phyloP scores from a whole-genome alignment of 495 filamentous ascomycete genomes.

The Xylaria telfairii region DNA sequence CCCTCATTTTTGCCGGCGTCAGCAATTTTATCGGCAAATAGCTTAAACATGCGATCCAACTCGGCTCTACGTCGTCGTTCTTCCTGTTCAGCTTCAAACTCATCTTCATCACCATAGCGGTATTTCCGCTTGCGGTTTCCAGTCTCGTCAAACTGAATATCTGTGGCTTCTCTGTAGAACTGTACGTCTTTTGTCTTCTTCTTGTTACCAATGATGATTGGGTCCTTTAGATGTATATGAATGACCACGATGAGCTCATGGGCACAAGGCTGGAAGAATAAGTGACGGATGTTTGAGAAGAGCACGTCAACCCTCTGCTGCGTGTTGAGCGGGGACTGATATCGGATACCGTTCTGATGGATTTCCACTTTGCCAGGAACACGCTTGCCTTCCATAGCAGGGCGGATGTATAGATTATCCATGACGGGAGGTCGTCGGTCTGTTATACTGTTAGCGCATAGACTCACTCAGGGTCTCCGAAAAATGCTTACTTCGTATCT shows the following conservation, averaged over 20 bases:
- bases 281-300: slow-evolving; percentile 97
- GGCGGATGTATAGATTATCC: slow-evolving; percentile 91
- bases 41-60: slow-evolving; percentile 93
- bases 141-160: slow-evolving; percentile 99
- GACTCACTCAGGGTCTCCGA: not conserved
- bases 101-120: slow-evolving; percentile 98
- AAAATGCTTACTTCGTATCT: slow-evolving; percentile 75
- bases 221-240: slow-evolving; percentile 95
- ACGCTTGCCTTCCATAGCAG: slow-evolving; percentile 93
- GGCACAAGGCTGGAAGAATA: slow-evolving; percentile 97
- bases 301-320: slow-evolving; percentile 88
- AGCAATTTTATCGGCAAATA: slow-evolving; percentile 95
- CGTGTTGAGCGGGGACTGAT: slow-evolving; percentile 83
- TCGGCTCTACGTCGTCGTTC: slow-evolving; percentile 89
- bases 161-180: slow-evolving; percentile 97
- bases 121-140: slow-evolving; percentile 97
- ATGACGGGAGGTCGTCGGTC: slow-evolving; percentile 86
- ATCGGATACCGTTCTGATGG: slow-evolving; percentile 98
- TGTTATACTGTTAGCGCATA: slow-evolving; percentile 48
- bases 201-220: slow-evolving; percentile 98
- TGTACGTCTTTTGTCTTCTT: slow-evolving; percentile 96
- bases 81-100: slow-evolving; percentile 98
- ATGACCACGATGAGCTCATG: slow-evolving; percentile 98
- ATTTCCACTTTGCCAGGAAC: slow-evolving; percentile 95
- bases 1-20: slow-evolving; percentile 85